These are phyloP conservation scores for Eutrema yunnanense DNA, from an alignment of 345 rosid species.

Conservation along the genomic window DNA sequence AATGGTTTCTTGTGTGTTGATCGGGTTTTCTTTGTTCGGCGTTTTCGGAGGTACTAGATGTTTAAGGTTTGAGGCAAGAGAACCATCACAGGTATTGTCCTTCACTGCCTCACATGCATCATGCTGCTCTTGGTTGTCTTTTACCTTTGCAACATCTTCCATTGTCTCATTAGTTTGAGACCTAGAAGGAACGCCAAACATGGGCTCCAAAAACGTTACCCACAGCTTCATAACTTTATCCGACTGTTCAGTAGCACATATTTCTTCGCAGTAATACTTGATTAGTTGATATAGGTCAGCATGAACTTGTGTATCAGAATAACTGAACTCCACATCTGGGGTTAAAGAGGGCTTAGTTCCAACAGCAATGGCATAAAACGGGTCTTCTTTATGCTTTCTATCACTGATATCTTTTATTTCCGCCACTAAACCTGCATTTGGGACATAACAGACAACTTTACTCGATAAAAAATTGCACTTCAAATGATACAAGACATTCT, in stretches of 20 bases:
- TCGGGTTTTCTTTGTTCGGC: conserved; percentile 40
- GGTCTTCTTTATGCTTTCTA: conserved; percentile 77
- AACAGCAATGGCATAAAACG: conserved; percentile 72
- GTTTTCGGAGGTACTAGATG: conserved; percentile 43
- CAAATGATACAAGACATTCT: not conserved
- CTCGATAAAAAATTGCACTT: not conserved
- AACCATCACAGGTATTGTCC: conserved; percentile 44
- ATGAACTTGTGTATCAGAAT: conserved; percentile 70
- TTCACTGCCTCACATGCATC: conserved; percentile 51
- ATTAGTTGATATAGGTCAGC: conserved; percentile 86
- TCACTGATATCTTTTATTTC: conserved; percentile 95
- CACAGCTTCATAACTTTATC: conserved; percentile 89
- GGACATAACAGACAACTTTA: conserved; percentile 4
- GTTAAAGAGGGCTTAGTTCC: conserved; percentile 54
- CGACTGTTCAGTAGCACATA: conserved; percentile 80
- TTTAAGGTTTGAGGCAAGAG: conserved; percentile 39
- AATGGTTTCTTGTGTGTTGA: conserved; percentile 1
- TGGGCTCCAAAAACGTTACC: conserved; percentile 86
- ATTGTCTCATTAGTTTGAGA: conserved; percentile 71
- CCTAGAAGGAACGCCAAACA: conserved; percentile 76
- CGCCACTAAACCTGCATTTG: conserved; percentile 64
- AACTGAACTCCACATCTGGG: conserved; percentile 73
- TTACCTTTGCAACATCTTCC: conserved; percentile 52
- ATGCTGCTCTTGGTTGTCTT: conserved; percentile 38
- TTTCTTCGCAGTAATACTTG: conserved; percentile 86